Evolutionary conservation across 2,329 filamentous ascomycete species (phyloP).

Genomic region (Colletotrichum neosansevieriae): DNA sequence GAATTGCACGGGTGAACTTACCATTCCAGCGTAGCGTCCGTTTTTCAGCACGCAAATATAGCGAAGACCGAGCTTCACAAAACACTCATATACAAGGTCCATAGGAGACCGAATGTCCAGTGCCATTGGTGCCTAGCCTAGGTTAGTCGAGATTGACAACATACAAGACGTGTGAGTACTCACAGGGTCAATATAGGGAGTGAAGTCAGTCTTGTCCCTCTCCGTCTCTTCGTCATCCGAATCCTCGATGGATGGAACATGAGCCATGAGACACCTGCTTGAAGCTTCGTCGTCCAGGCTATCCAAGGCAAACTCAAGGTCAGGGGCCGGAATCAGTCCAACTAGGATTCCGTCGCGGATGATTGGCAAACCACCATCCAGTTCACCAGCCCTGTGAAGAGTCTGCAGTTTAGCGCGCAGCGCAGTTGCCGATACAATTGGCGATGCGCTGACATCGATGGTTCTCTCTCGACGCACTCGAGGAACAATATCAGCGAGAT

Average conservation of each 20-base stretch:
- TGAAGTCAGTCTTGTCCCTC: slow-evolving; percentile 83
- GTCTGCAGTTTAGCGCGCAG: slow-evolving; percentile 85
- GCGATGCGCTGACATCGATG: slow-evolving; percentile 89
- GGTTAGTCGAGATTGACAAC: not conserved
- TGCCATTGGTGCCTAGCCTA: slow-evolving; percentile 78
- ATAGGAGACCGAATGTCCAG: slow-evolving; percentile 91
- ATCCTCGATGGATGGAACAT: slow-evolving; percentile 72
- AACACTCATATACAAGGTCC: slow-evolving; percentile 96
- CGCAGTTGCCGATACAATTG: slow-evolving; percentile 80
- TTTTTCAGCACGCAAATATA: slow-evolving; percentile 92
- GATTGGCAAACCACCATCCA: slow-evolving; percentile 93
- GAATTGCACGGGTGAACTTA: slow-evolving; percentile 55
- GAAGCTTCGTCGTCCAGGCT: slow-evolving; percentile 80
- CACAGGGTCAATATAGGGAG: slow-evolving; percentile 89
- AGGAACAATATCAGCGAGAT: slow-evolving; percentile 87
- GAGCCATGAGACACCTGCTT: slow-evolving; percentile 84
- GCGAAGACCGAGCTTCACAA: slow-evolving; percentile 90
- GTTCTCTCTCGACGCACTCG: slow-evolving; percentile 79
- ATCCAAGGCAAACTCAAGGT: slow-evolving; percentile 93
- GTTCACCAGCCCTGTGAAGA: slow-evolving; percentile 86
- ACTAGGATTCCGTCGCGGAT: slow-evolving; percentile 83
- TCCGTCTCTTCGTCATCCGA: slow-evolving; percentile 67
- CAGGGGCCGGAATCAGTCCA: slow-evolving; percentile 91
- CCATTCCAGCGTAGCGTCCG: slow-evolving; percentile 89
- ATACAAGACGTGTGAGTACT: slow-evolving; percentile 45